phyloP scores from a whole-genome alignment of 768 basidiomycete genomes.

The Leccinum pellstonianum region DNA sequence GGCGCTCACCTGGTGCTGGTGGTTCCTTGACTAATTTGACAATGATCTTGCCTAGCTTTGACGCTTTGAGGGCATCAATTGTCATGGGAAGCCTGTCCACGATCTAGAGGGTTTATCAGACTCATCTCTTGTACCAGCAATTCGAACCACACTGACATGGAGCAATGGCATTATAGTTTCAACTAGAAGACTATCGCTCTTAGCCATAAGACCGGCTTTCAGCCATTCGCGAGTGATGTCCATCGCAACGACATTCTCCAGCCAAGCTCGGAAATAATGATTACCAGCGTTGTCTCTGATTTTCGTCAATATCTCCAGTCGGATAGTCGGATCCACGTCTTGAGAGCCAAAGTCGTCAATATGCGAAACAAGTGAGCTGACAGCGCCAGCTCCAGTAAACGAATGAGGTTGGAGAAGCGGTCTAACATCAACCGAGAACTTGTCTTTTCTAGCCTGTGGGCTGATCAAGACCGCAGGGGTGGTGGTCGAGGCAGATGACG shows the following conservation, averaged over 20 bases:
- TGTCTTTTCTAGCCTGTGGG: conserved; percentile 54
- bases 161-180: conserved; percentile 86
- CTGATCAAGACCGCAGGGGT: conserved; percentile 34
- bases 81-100: conserved; percentile 81
- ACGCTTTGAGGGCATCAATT: conserved; percentile 61
- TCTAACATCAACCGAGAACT: conserved; percentile 50
- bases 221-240: conserved; percentile 82
- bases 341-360: conserved; percentile 59
- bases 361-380: conserved; percentile 54
- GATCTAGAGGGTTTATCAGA: conserved; percentile 44
- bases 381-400: conserved; percentile 70
- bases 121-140: conserved; percentile 6
- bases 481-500: conserved; percentile 30
- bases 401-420: conserved; percentile 56
- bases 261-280: conserved; percentile 86
- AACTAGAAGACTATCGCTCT: conserved; percentile 51
- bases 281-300: conserved; percentile 83
- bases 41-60: conserved; percentile 79
- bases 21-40: conserved; percentile 75
- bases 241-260: conserved; percentile 71
- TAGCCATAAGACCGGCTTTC: conserved; percentile 61
- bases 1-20: conserved; percentile 74
- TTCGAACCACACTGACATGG: conserved; percentile 59
- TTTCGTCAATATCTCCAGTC: conserved; percentile 75
- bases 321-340: conserved; percentile 63